phyloP scores from a whole-genome alignment of 371 early-diverging fungal genomes.

The Rhizopus arrhizus region DNA sequence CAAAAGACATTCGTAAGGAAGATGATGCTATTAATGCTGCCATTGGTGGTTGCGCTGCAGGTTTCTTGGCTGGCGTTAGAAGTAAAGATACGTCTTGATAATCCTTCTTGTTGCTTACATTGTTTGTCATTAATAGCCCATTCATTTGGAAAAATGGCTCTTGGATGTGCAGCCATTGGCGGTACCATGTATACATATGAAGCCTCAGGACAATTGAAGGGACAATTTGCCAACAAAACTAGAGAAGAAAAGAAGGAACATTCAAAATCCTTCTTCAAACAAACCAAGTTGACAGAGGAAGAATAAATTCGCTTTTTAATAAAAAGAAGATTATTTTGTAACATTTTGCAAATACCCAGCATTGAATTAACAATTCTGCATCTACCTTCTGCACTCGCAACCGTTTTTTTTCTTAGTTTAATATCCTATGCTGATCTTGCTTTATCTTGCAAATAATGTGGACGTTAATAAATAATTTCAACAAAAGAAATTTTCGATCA shows the following conservation, averaged over 20 bases:
- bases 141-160: slow-evolving; percentile 62
- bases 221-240: slow-evolving; percentile 49
- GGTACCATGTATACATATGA: slow-evolving; percentile 74
- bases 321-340: not conserved
- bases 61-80: slow-evolving; percentile 71
- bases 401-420: too few species aligned
- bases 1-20: slow-evolving; percentile 62
- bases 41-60: slow-evolving; percentile 77
- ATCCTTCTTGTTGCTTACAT: not conserved
- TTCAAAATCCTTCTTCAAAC: slow-evolving; percentile 56
- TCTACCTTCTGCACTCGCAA: too few species aligned
- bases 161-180: slow-evolving; percentile 69
- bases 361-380: not conserved
- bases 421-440: too few species aligned
- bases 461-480: too few species aligned
- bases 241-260: slow-evolving; percentile 54
- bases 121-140: slow-evolving; percentile 39
- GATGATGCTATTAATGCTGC: slow-evolving; percentile 74
- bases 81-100: slow-evolving; percentile 32
- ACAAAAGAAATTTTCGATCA: too few species aligned
- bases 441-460: too few species aligned
- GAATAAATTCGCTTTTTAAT: slow-evolving; percentile 12
- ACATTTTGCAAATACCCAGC: not conserved
- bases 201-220: slow-evolving; percentile 67
- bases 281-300: slow-evolving; percentile 31